Evolutionary conservation across 23 red algal species (phyloP), one percentile per base, ranked within the genome.

Genomic region (Pyropia yezoensis): DNA sequence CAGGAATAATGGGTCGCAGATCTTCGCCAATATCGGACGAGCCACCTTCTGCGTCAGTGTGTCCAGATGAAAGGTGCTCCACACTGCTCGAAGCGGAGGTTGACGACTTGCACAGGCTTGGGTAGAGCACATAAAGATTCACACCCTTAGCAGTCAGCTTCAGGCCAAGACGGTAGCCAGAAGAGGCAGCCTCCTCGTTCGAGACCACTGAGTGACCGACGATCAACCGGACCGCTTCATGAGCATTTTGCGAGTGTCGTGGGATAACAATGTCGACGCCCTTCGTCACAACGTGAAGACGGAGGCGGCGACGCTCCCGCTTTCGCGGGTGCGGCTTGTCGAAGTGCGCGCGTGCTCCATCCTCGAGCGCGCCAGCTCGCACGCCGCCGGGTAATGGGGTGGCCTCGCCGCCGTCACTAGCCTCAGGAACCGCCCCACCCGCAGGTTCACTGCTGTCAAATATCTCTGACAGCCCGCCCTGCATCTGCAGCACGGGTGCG

Each of bases 251-350:
- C 3, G 83, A 88, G 50, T 88, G 83, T 18, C 83, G 61, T 19
- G 83, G 83, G 63, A 88, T 88, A 3, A 88, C 65, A 65, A 88
- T 49, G 34, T 79, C 83, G 20, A 88, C 49, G 18, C 63, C 50
- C 52, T 88, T 74, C 2, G 74, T 78, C 28, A 79, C 55, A 68
- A 88, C 45, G 39, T 66, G 51, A 50, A 88, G 24, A 5, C 19
- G 24, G 18, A 58, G 55, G 55, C 19, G 55, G 39, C 39, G 39
- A 13, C 39, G 39, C 39, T 47, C 39, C 7, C 39, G 39, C 39
- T 47, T 47, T 3, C 11, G 39, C 12, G 39, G 11, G 12, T 47
- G 4, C 39, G 39, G 39, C 11, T 47, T 47, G 39, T 11, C 39
- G 11, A 1, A 8, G 39, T 8, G 39, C 39, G 39, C 39, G 39